Percentiles rank a stretch among this genome's conserved stretches.
These are phyloP conservation scores for Aegle marmelos DNA, from an alignment of 345 rosid species.

Conservation along the genomic window DNA sequence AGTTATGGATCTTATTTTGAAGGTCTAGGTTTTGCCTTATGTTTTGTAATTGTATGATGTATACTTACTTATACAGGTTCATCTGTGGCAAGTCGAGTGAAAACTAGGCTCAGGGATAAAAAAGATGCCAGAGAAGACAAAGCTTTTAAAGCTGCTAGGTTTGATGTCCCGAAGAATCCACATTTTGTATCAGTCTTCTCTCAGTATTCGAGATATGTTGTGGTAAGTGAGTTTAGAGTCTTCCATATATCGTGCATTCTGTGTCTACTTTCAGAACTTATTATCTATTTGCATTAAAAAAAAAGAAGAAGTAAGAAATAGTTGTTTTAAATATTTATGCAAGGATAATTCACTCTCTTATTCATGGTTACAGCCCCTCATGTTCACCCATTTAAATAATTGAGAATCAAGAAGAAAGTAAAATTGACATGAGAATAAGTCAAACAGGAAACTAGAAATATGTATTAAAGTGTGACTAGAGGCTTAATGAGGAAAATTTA, in stretches of 20 bases:
- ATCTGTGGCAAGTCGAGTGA: not conserved
- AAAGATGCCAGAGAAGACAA: not conserved
- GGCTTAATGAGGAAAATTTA: not conserved
- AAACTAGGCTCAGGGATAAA: not conserved
- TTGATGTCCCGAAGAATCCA: conserved; percentile 4
- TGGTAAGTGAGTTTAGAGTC: conserved; percentile 7
- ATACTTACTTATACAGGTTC: conserved; percentile 1
- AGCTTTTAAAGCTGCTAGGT: not conserved
- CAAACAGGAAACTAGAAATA: not conserved
- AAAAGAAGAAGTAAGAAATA: not conserved
- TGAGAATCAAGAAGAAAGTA: not conserved
- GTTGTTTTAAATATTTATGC: not conserved
- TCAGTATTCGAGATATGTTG: not conserved
- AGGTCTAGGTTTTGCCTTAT: too few species aligned
- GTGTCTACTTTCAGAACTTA: not conserved
- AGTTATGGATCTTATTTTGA: not conserved
- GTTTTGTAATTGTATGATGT: not conserved
- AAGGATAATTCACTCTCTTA: not conserved
- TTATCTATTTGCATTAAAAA: not conserved
- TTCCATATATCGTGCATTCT: not conserved
- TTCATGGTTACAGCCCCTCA: not conserved
- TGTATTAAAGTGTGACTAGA: not conserved
- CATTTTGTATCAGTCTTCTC: not conserved
- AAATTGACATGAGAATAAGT: not conserved
- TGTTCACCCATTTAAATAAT: not conserved